A percentile compares a stretch with the other conserved stretches of the same genome.
phyloP scores from a whole-genome alignment of 2,329 filamentous ascomycete genomes.

The Drechslerella dactyloides region DNA sequence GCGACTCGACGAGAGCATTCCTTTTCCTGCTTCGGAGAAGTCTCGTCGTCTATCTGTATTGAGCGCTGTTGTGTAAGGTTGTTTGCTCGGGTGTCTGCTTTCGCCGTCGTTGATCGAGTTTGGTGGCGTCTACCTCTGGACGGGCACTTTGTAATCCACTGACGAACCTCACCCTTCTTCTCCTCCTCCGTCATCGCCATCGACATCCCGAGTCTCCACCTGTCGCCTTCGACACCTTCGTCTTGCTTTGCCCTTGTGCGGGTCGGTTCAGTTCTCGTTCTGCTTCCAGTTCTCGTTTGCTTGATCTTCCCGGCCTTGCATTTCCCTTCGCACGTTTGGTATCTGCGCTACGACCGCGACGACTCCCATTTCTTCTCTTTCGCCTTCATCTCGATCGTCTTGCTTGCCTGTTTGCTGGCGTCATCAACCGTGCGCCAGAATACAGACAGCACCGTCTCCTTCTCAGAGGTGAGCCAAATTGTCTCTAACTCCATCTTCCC shows the following conservation, averaged over 20 bases:
- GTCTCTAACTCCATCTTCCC: background rate
- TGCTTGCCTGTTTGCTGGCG: slow-evolving; percentile 3
- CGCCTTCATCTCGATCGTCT: too few relatives aligned
- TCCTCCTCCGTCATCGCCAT: slow-evolving; percentile 6
- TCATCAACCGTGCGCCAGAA: slow-evolving; percentile 14
- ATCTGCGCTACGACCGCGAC: slow-evolving; percentile 30
- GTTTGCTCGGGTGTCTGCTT: too few relatives aligned
- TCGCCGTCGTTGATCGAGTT: too few relatives aligned
- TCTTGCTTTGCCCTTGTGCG: slow-evolving; percentile 19
- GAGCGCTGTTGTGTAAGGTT: too few relatives aligned
- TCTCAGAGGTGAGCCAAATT: slow-evolving; percentile 11
- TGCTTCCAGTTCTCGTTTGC: slow-evolving; percentile 32
- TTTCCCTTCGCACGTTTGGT: slow-evolving; percentile 32
- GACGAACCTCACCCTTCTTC: slow-evolving; percentile 20
- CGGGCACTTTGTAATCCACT: too few relatives aligned
- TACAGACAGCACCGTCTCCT: slow-evolving; percentile 7
- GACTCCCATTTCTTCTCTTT: slow-evolving; percentile 44
- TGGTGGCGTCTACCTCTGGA: too few relatives aligned
- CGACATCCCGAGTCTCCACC: slow-evolving; percentile 8
- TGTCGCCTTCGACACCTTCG: slow-evolving; percentile 11
- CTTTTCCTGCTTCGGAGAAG: too few relatives aligned
- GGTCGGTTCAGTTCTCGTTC: slow-evolving; percentile 34
- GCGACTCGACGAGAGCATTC: too few relatives aligned
- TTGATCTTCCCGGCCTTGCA: slow-evolving; percentile 29
- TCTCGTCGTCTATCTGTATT: too few relatives aligned